A percentile compares a stretch with the other conserved stretches of the same genome.
These are phyloP conservation scores for Bruguiera parviflora DNA, from an alignment of 345 rosid genomes.

Conservation along the genomic window DNA sequence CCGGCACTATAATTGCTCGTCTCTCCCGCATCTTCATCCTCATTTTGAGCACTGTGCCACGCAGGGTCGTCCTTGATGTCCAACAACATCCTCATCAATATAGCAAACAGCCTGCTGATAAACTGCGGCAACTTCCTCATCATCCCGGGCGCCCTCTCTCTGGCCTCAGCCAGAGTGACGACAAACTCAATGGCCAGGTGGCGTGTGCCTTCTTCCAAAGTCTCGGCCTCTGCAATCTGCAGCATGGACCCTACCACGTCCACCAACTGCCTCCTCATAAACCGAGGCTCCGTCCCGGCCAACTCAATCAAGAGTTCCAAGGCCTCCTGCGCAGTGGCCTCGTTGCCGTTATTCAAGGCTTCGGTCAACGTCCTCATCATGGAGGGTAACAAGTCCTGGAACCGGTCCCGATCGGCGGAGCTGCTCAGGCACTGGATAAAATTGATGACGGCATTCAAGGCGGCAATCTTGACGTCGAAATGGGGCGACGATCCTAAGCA, in stretches of 20 bases:
- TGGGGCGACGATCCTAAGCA: slow-evolving; percentile 54
- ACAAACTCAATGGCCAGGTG: slow-evolving; percentile 95
- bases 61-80: slow-evolving; percentile 92
- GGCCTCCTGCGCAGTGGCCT: slow-evolving; percentile 95
- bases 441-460: slow-evolving; percentile 85
- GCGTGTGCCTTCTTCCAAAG: slow-evolving; percentile 86
- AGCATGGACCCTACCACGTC: slow-evolving; percentile 94
- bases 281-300: slow-evolving; percentile 94
- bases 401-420: slow-evolving; percentile 81
- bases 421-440: slow-evolving; percentile 79
- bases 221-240: slow-evolving; percentile 94
- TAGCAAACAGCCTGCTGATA: slow-evolving; percentile 74
- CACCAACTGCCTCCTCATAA: slow-evolving; percentile 78
- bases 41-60: slow-evolving; percentile 88
- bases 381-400: slow-evolving; percentile 90
- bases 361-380: slow-evolving; percentile 94
- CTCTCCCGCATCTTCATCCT: slow-evolving; percentile 97
- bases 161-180: slow-evolving; percentile 87
- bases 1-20: slow-evolving; percentile 87
- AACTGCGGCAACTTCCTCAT: slow-evolving; percentile 98
- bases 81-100: slow-evolving; percentile 85
- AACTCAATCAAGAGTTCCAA: slow-evolving; percentile 89
- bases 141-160: slow-evolving; percentile 99
- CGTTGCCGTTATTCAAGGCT: slow-evolving; percentile 81
- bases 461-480: slow-evolving; percentile 89